These are phyloP conservation scores for Trifolium pratense DNA, from an alignment of 306 rosid genomes.

Conservation along the genomic window DNA sequence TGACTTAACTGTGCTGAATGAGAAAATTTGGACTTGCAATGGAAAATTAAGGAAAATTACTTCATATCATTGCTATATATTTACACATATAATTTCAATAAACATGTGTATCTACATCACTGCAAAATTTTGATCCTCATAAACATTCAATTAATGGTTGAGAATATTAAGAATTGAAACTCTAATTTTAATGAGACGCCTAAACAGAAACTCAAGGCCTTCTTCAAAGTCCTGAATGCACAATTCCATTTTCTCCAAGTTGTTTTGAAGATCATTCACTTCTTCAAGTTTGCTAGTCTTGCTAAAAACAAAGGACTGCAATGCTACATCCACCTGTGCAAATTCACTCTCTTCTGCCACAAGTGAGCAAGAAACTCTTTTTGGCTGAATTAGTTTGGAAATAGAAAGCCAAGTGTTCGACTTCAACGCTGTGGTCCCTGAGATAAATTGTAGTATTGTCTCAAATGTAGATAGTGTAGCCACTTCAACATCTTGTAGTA, in stretches of 20 bases:
- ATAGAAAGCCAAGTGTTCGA: slow-evolving; percentile 27
- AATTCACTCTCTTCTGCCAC: slow-evolving; percentile 35
- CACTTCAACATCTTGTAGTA: slow-evolving; percentile 37
- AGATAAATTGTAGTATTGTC: slow-evolving; percentile 8
- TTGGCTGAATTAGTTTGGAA: slow-evolving; percentile 34
- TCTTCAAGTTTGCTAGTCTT: slow-evolving; percentile 31
- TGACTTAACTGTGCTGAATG: background rate
- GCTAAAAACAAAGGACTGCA: slow-evolving; percentile 18
- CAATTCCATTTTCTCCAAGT: slow-evolving; percentile 38
- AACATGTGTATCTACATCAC: background rate
- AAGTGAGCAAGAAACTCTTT: slow-evolving; percentile 28
- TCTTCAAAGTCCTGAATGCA: slow-evolving; percentile 46
- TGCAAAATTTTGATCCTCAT: slow-evolving; percentile 36
- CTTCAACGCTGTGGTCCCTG: slow-evolving; percentile 40
- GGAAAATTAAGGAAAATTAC: background rate
- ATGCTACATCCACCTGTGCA: slow-evolving; percentile 32
- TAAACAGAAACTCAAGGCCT: slow-evolving; percentile 43
- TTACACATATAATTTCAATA: slow-evolving; percentile 24
- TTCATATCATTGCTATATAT: slow-evolving; percentile 3
- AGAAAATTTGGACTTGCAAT: background rate
- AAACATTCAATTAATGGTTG: slow-evolving; percentile 18
- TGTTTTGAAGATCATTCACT: slow-evolving; percentile 17
- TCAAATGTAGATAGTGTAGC: slow-evolving; percentile 30
- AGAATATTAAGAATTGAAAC: slow-evolving; percentile 43
- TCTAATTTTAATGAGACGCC: slow-evolving; percentile 45